These are phyloP conservation scores for Myxozyma neglecta DNA, from an alignment of 805 yeast genomes.

Conservation along the genomic window DNA sequence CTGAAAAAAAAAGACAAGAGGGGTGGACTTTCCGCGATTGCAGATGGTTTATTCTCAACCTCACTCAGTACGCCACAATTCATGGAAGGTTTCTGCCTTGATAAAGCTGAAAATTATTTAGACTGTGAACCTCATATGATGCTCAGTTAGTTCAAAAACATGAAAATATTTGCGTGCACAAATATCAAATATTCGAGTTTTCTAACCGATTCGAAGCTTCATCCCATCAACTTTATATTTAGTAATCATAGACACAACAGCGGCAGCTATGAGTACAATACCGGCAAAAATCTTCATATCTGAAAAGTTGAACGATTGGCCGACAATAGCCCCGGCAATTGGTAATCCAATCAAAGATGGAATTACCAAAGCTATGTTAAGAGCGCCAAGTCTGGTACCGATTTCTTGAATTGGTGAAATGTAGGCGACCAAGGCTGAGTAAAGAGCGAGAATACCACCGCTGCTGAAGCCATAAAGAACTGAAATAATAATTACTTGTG, in stretches of 20 bases:
- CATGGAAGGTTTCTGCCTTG: too few relatives aligned
- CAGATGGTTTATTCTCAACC: too few relatives aligned
- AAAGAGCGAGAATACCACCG: conserved; percentile 40
- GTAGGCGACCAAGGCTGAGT: conserved; percentile 38
- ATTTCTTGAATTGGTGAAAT: conserved; percentile 35
- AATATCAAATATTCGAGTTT: too few relatives aligned
- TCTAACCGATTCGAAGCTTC: neutral
- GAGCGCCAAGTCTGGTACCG: conserved; percentile 56
- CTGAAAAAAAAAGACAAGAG: too few relatives aligned
- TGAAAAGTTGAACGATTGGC: conserved; percentile 6
- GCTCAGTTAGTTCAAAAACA: too few relatives aligned
- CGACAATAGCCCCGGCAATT: conserved; percentile 37
- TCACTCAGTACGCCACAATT: too few relatives aligned
- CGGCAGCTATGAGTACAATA: conserved; percentile 24
- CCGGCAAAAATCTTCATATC: conserved; percentile 34
- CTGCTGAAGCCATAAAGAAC: conserved; percentile 39
- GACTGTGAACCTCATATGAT: too few relatives aligned
- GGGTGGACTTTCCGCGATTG: too few relatives aligned
- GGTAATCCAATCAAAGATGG: conserved; percentile 37
- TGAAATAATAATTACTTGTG: conserved; percentile 37
- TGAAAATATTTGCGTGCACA: too few relatives aligned
- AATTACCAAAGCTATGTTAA: too few relatives aligned
- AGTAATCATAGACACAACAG: conserved; percentile 23
- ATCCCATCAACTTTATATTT: conserved; percentile 16
- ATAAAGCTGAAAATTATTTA: too few relatives aligned